Percentiles rank a stretch among this genome's conserved stretches.
Evolutionary conservation across 495 filamentous ascomycete species (phyloP).

Genomic region (Tuber magnatum): DNA sequence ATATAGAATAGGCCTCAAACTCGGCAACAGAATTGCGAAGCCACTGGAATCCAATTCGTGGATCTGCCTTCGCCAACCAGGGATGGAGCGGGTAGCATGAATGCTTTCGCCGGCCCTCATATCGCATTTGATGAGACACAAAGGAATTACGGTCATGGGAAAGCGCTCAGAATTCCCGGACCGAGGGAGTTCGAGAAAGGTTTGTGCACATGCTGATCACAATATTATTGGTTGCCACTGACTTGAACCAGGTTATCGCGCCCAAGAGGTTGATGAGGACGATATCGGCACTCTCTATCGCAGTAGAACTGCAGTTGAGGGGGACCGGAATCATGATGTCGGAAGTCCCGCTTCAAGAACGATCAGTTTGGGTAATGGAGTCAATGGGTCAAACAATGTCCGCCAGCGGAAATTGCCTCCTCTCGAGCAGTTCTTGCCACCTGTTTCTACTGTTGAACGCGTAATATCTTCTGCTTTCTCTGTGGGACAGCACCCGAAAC

Average conservation of each 20-base stretch:
- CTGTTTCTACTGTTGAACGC: slow-evolving; percentile 25
- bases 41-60: slow-evolving; percentile 26
- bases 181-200: slow-evolving; percentile 40
- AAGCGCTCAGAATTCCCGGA: slow-evolving; percentile 37
- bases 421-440: slow-evolving; percentile 33
- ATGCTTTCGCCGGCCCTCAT: slow-evolving; percentile 16
- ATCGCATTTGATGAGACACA: slow-evolving; percentile 34
- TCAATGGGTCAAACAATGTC: slow-evolving; percentile 30
- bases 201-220: neutral
- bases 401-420: slow-evolving; percentile 32
- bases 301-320: slow-evolving; percentile 28
- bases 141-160: slow-evolving; percentile 15
- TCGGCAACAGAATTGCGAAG: slow-evolving; percentile 6
- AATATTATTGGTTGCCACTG: neutral
- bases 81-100: neutral
- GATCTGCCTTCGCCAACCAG: slow-evolving; percentile 21
- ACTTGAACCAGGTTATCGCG: slow-evolving; percentile 20
- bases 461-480: slow-evolving; percentile 34
- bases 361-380: slow-evolving; percentile 23
- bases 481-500: slow-evolving; percentile 26
- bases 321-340: slow-evolving; percentile 4
- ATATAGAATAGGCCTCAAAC: neutral
- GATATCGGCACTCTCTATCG: slow-evolving; percentile 31
- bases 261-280: slow-evolving; percentile 39
- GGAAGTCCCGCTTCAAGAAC: slow-evolving; percentile 28